A percentile compares a stretch with the other conserved stretches of the same genome.
These are phyloP conservation scores for Metschnikowia kunwiensis DNA, from an alignment of 805 yeast genomes.

Conservation along the genomic window DNA sequence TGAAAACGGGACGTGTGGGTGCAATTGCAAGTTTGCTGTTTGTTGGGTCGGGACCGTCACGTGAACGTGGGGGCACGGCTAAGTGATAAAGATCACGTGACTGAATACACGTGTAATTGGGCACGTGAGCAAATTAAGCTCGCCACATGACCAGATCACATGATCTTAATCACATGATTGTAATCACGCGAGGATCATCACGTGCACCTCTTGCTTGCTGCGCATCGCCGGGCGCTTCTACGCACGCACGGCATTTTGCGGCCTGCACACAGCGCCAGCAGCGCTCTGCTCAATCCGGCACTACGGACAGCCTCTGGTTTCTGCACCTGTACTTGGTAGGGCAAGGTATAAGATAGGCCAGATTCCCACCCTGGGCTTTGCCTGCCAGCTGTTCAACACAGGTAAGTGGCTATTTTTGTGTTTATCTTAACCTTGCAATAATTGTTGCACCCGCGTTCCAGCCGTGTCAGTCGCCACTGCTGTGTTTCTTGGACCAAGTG, in stretches of 20 bases:
- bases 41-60: too few species aligned
- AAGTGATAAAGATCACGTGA: background rate
- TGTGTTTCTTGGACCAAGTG: too few species aligned
- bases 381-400: conserved; percentile 8
- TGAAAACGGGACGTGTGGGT: background rate
- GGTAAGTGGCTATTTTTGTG: conserved; percentile 1
- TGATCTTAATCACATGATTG: too few species aligned
- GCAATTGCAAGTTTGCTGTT: conserved; percentile 6
- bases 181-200: too few species aligned
- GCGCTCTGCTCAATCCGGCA: background rate
- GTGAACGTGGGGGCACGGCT: background rate
- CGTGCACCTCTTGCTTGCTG: too few species aligned
- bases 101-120: background rate
- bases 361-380: conserved; percentile 6
- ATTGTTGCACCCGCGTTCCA: too few species aligned
- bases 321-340: conserved; percentile 9
- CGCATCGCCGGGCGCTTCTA: background rate
- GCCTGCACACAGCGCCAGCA: background rate
- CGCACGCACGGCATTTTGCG: conserved; percentile 5
- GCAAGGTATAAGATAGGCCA: conserved; percentile 9
- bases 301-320: background rate
- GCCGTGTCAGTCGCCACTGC: too few species aligned
- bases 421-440: too few species aligned
- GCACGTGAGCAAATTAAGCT: too few species aligned
- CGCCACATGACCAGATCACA: too few species aligned